Percentiles rank a stretch among this genome's conserved stretches.
Evolutionary conservation across 495 filamentous ascomycete genomes (phyloP).

Genomic region (Evernia prunastri): DNA sequence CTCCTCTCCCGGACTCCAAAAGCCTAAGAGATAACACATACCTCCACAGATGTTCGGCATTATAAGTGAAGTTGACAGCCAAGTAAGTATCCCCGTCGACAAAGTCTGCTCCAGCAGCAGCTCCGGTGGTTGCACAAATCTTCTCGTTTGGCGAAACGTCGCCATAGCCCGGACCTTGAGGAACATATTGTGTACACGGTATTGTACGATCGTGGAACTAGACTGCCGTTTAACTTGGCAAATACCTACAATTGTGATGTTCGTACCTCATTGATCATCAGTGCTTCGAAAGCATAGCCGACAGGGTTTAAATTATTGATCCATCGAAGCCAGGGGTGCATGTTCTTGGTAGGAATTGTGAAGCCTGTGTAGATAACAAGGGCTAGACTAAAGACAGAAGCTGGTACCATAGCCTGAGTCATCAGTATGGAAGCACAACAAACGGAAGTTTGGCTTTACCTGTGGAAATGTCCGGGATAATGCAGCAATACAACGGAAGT

Average conservation of each 20-base stretch:
- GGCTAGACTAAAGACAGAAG: conserved; percentile 72
- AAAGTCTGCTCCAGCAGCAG: conserved; percentile 46
- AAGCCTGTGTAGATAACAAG: conserved; percentile 89
- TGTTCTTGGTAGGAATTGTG: conserved; percentile 58
- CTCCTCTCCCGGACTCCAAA: too few relatives aligned
- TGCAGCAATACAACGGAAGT: too few relatives aligned
- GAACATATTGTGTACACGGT: conserved; percentile 55
- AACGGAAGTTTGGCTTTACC: too few relatives aligned
- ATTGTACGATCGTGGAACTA: conserved; percentile 64
- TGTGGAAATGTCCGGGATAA: too few relatives aligned
- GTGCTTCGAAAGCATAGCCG: conserved; percentile 75
- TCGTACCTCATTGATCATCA: conserved; percentile 94
- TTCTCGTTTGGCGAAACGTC: conserved; percentile 36
- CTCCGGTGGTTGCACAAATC: conserved; percentile 58
- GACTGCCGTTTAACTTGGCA: too few relatives aligned
- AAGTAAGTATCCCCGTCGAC: conserved; percentile 69
- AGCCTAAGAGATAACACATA: too few relatives aligned
- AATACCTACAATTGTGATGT: too few relatives aligned
- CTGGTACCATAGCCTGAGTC: conserved; percentile 79
- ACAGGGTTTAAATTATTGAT: conserved; percentile 82
- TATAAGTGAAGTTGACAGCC: conserved; percentile 53
- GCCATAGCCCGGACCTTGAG: conserved; percentile 46
- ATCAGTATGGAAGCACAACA: too few relatives aligned
- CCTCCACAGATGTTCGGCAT: conserved; percentile 58
- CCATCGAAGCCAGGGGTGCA: conserved; percentile 59